Conservation (phyloP, 495 filamentous ascomycete species). For the Trichoderma erinaceum region DNA sequence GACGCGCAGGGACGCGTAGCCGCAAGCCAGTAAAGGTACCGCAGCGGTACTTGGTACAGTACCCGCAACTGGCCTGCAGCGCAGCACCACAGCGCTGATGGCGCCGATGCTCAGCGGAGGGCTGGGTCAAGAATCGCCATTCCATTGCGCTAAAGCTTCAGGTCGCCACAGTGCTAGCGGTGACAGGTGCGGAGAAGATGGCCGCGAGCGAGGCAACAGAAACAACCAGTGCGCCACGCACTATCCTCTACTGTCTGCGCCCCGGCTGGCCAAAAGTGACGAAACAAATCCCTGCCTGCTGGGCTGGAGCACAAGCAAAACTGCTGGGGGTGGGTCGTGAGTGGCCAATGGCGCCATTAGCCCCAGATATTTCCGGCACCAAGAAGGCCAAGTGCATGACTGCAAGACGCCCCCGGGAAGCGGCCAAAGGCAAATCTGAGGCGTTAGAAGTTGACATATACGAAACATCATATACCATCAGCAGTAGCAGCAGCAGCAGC, state of each 20-base stretch:
- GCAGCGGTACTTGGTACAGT: constrained; percentile 5
- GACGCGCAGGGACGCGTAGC: neutral
- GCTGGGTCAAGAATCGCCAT: neutral
- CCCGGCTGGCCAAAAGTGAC: neutral
- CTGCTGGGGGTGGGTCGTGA: neutral
- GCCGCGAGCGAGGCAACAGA: neutral
- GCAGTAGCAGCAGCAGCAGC: too few relatives aligned
- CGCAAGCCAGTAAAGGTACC: neutral
- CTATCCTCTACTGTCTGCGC: neutral
- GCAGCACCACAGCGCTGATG: neutral
- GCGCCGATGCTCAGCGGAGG: neutral
- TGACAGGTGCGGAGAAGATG: neutral
- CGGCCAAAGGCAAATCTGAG: too few relatives aligned
- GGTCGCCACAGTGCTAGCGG: neutral
- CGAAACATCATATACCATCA: too few relatives aligned
- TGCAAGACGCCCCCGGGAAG: too few relatives aligned
- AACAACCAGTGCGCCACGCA: neutral
- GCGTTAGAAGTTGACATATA: too few relatives aligned
- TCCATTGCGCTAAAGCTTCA: neutral
- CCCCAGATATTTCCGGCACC: neutral
- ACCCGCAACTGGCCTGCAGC: neutral
- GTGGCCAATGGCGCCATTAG: neutral
- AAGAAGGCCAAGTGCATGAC: constrained; percentile 6
- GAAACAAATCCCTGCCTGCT: constrained; percentile 4
- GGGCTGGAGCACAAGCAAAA: neutral